Evolutionary conservation across 1,284 basidiomycete genomes (phyloP).

Genomic region (Neolentinus lepideus): DNA sequence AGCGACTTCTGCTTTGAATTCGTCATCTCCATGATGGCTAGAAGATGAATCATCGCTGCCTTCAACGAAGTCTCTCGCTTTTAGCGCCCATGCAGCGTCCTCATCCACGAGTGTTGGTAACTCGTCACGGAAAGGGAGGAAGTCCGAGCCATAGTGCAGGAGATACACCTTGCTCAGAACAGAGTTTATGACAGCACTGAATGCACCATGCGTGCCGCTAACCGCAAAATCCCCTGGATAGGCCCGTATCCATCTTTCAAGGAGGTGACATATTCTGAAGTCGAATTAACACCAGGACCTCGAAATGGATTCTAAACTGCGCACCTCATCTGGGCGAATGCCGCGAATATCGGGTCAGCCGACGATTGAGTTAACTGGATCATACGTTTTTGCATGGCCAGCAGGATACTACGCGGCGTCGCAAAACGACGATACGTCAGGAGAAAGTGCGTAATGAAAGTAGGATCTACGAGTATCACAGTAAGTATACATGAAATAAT

Average conservation of each 20-base stretch:
- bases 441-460: slow-evolving; percentile 70
- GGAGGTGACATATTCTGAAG: slow-evolving; percentile 62
- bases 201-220: slow-evolving; percentile 59
- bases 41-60: slow-evolving; percentile 58
- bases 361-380: slow-evolving; percentile 62
- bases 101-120: slow-evolving; percentile 53
- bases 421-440: slow-evolving; percentile 76
- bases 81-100: slow-evolving; percentile 65
- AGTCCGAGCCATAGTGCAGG: slow-evolving; percentile 73
- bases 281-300: slow-evolving; percentile 7
- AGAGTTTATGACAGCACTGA: slow-evolving; percentile 67
- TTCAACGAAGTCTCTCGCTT: slow-evolving; percentile 45
- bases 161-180: slow-evolving; percentile 72
- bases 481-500: neutral
- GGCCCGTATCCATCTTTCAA: slow-evolving; percentile 66
- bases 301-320: slow-evolving; percentile 11
- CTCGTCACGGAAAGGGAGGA: slow-evolving; percentile 68
- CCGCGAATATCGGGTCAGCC: slow-evolving; percentile 77
- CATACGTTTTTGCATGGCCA: slow-evolving; percentile 81
- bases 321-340: slow-evolving; percentile 78
- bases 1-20: slow-evolving; percentile 20
- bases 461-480: slow-evolving; percentile 42
- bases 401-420: slow-evolving; percentile 64
- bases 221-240: slow-evolving; percentile 76
- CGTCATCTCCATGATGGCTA: slow-evolving; percentile 44